A percentile compares a stretch with the other conserved stretches of the same genome.
Conservation (phyloP, 768 basidiomycete genomes). For the Cyclocybe aegerita region DNA sequence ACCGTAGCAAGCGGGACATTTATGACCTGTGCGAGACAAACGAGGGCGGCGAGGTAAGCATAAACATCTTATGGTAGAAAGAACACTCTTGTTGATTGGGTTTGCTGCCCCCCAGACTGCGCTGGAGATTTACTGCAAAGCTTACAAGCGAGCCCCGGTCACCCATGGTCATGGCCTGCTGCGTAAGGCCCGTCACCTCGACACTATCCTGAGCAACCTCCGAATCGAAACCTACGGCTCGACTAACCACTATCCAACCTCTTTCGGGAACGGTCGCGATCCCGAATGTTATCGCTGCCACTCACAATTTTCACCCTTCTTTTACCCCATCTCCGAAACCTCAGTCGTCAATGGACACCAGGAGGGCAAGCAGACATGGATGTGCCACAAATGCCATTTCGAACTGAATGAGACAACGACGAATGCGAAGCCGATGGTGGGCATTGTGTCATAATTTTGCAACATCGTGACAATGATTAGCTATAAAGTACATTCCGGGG, state of each 20-base stretch:
- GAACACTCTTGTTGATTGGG: not conserved
- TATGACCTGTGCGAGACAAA: slow-evolving; percentile 87
- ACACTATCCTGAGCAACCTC: slow-evolving; percentile 56
- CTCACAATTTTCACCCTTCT: slow-evolving; percentile 74
- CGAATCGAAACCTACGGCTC: slow-evolving; percentile 32
- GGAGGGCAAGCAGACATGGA: slow-evolving; percentile 24
- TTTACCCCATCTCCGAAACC: slow-evolving; percentile 45
- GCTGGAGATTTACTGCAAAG: slow-evolving; percentile 81
- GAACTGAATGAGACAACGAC: slow-evolving; percentile 23
- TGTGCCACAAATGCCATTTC: slow-evolving; percentile 52
- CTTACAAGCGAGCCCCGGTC: slow-evolving; percentile 78
- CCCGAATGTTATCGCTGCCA: slow-evolving; percentile 60
- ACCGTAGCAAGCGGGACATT: slow-evolving; percentile 60
- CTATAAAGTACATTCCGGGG: slow-evolving; percentile 32
- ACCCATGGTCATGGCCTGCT: slow-evolving; percentile 80
- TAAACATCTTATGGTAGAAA: not conserved
- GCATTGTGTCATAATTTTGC: slow-evolving; percentile 31
- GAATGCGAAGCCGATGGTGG: slow-evolving; percentile 27
- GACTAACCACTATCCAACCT: slow-evolving; percentile 15
- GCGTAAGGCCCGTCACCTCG: slow-evolving; percentile 86
- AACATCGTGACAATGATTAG: slow-evolving; percentile 20
- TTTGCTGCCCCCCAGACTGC: slow-evolving; percentile 59
- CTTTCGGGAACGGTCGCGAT: slow-evolving; percentile 25
- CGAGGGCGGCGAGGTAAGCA: slow-evolving; percentile 75
- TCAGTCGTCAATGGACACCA: slow-evolving; percentile 11